Base-by-base conservation (phyloP, 257 asterid species). In the Solanum corneliomulleri region DNA sequence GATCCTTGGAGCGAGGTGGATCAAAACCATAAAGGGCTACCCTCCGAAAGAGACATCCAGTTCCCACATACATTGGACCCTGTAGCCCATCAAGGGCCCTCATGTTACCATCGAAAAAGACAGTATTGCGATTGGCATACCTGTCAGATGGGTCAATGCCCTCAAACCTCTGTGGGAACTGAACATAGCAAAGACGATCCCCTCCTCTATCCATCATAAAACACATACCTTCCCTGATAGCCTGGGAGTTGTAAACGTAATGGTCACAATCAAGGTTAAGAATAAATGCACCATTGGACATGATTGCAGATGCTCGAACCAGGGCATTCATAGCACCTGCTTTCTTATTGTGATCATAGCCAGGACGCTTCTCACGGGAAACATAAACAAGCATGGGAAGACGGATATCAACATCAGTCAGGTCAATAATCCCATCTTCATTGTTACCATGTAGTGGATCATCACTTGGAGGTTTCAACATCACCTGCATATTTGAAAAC, bases 241-340 rank as follows among this genome's bases (percentile, higher is more conserved):
- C 97, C 89, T 92, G 92, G 52, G 95, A 90, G 90, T 94, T 92
- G 86, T 94, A 93, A 70, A 94, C 91, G 90, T 94, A 94, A 87
- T 94, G 97, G 74, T 94, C 97, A 85, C 97, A 94, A 72, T 94
- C 97, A 18, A 94, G 97, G 90, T 94, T 94, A 87, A 94, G 97
- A 75, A 94, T 94, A 89, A 94, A 94, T 83, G 97, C 92, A 3
- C 97, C 96, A 47, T 94, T 94, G 11, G 98, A 94, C 98, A 94
- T 93, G 92, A 94, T 89, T 4, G 98, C 98, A 9, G 98, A 94
- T 56, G 98, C 98, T 87, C 98, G 92, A 86, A 94, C 98, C 29
- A 94, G 91, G 86, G 96, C 95, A 49, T 94, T 94, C 98, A 94
- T 94, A 49, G 98, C 98, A 2, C 98, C 96, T 5, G 98, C 98